Evolutionary conservation across 345 rosid genomes (phyloP).

Genomic region (Gossypium arboreum): DNA sequence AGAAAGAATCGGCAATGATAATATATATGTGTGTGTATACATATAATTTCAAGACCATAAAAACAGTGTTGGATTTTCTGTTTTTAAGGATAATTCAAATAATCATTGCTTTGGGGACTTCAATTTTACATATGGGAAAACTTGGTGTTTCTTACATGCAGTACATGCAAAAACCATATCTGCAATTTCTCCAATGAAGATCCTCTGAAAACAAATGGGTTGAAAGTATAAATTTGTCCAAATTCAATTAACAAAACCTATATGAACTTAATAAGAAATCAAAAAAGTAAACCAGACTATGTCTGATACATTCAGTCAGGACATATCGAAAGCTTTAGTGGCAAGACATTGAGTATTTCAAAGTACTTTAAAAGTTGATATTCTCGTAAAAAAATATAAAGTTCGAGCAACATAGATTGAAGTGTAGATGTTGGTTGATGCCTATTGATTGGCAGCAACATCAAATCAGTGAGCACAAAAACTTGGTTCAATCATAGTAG

Average conservation of each 20-base stretch:
- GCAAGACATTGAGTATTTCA: not conserved
- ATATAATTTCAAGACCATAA: not conserved
- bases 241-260: constrained; percentile 4
- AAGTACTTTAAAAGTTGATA: too few species aligned
- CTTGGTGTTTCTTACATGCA: not conserved
- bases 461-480: not conserved
- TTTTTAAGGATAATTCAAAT: not conserved
- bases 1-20: too few species aligned
- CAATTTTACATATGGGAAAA: not conserved
- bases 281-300: not conserved
- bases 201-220: not conserved
- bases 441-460: not conserved
- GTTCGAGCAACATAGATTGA: not conserved
- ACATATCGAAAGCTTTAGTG: not conserved
- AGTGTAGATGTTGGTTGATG: too few species aligned
- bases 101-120: not conserved
- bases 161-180: not conserved
- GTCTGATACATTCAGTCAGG: not conserved
- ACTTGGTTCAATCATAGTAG: not conserved
- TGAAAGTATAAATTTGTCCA: not conserved
- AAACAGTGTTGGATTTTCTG: not conserved
- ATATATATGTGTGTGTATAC: not conserved
- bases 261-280: not conserved
- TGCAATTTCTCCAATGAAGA: constrained; percentile 1
- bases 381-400: too few species aligned